phyloP scores from a whole-genome alignment of 805 yeast species.

The Starmerella kuoi region DNA sequence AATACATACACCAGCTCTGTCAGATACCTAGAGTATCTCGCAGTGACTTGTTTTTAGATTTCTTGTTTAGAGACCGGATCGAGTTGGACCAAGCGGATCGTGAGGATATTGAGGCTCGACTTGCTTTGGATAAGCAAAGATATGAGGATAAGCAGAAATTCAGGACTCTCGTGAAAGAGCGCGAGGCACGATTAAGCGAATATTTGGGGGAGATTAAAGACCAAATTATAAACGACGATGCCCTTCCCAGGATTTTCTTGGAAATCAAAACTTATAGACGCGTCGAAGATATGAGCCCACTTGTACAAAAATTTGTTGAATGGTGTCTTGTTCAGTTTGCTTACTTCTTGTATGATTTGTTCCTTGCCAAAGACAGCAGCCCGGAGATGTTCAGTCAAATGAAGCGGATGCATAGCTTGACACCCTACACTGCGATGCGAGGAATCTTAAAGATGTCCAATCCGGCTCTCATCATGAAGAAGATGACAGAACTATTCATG shows the following conservation, averaged over 20 bases:
- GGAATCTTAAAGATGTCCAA: conserved; percentile 73
- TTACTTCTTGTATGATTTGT: conserved; percentile 67
- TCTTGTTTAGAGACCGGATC: conserved; percentile 37
- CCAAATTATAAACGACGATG: conserved; percentile 41
- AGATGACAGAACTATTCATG: conserved; percentile 67
- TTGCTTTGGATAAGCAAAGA: conserved; percentile 48
- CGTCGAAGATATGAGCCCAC: conserved; percentile 50
- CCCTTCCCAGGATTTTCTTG: conserved; percentile 47
- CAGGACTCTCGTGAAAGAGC: conserved; percentile 51
- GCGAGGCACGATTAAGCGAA: conserved; percentile 42
- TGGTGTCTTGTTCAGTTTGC: conserved; percentile 78
- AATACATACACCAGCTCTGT: conserved; percentile 47
- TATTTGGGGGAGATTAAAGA: conserved; percentile 50
- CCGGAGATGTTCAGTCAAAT: conserved; percentile 62
- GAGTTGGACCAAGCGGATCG: conserved; percentile 34
- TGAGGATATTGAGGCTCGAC: conserved; percentile 47
- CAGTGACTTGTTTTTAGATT: conserved; percentile 41
- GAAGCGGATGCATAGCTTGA: conserved; percentile 55
- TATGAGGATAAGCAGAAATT: conserved; percentile 56
- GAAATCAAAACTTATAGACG: conserved; percentile 49
- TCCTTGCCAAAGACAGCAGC: conserved; percentile 71
- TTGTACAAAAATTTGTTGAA: conserved; percentile 57
- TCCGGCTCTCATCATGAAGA: conserved; percentile 72
- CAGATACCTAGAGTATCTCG: conserved; percentile 45
- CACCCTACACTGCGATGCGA: conserved; percentile 70